These are phyloP conservation scores for Diutina sp. DNA, from an alignment of 1,139 yeast genomes.

Conservation along the genomic window DNA sequence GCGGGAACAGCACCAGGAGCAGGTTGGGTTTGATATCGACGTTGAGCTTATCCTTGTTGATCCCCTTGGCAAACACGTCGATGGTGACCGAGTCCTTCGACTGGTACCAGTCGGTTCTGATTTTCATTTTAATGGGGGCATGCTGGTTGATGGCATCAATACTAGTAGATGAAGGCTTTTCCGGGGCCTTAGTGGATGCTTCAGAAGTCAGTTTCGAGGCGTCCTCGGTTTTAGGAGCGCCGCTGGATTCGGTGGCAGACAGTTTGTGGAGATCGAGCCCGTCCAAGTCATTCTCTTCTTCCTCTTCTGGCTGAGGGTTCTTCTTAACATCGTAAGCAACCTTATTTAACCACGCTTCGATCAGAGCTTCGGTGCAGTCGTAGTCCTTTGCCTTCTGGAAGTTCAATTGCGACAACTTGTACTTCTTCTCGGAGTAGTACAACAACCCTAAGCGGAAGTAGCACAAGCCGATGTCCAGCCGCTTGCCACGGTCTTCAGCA, in stretches of 20 bases:
- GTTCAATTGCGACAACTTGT: constrained; percentile 32
- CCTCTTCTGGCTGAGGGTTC: neutral
- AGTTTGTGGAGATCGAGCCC: neutral
- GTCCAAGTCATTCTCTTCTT: neutral
- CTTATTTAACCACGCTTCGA: constrained; percentile 40
- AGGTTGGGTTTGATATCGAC: constrained; percentile 21
- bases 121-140: constrained; percentile 30
- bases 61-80: constrained; percentile 59
- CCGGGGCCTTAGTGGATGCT: neutral
- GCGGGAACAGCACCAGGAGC: constrained; percentile 32
- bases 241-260: neutral
- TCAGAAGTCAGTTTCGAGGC: neutral
- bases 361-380: constrained; percentile 33
- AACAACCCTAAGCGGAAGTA: constrained; percentile 48
- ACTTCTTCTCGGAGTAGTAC: constrained; percentile 33
- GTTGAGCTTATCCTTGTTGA: constrained; percentile 31
- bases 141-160: constrained; percentile 22
- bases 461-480: constrained; percentile 42
- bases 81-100: constrained; percentile 42
- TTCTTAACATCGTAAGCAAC: constrained; percentile 22
- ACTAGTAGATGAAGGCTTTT: constrained; percentile 12
- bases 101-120: constrained; percentile 78
- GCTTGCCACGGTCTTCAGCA: constrained; percentile 39
- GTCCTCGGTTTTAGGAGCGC: neutral
- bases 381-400: constrained; percentile 36